Evolutionary conservation across 345 rosid species (phyloP).

Genomic region (Cardamine resedifolia): DNA sequence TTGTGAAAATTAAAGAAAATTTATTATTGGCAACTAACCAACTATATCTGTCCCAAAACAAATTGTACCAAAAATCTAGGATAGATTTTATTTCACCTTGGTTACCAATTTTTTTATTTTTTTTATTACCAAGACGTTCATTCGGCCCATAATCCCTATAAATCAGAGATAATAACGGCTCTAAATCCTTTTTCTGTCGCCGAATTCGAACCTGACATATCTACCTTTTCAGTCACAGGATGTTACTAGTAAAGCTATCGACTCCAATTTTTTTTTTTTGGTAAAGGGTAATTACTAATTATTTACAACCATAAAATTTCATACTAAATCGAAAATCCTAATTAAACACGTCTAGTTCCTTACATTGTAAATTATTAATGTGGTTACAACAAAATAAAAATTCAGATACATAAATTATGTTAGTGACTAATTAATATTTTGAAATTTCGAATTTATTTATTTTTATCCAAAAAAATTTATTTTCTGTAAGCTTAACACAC

Average conservation of each 20-base stretch:
- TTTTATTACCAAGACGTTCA: no score
- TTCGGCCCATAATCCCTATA: no score
- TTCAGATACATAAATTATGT: background rate
- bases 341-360: background rate
- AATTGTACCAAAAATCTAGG: background rate
- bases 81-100: background rate
- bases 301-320: background rate
- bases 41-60: background rate
- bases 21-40: no score
- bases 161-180: no score
- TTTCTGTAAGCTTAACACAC: background rate
- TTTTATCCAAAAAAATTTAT: background rate
- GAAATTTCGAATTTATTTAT: background rate
- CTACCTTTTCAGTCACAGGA: no score
- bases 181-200: no score
- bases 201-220: no score
- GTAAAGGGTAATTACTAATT: background rate
- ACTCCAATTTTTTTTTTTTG: background rate
- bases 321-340: no score
- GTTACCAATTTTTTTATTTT: background rate
- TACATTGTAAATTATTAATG: background rate
- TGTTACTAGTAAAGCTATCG: no score
- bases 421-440: background rate
- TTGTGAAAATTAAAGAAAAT: background rate
- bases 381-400: background rate